Conservation (phyloP, 1,284 basidiomycete genomes). For the Peniophora sp. region DNA sequence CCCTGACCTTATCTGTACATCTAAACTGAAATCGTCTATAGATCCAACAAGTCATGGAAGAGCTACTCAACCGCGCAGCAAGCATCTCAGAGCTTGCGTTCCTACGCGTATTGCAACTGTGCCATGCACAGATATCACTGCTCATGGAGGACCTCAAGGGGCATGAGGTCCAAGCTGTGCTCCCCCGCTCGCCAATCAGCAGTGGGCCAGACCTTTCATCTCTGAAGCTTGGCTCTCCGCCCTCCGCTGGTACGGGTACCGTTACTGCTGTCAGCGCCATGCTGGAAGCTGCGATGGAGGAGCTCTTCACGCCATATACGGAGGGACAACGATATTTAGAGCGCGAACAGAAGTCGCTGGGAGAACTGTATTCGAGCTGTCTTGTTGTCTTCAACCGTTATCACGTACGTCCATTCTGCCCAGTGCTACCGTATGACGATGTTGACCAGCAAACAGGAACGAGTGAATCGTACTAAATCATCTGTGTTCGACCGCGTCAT, state of each 20-base stretch:
- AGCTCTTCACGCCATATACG: slow-evolving; percentile 91
- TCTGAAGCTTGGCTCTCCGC: slow-evolving; percentile 39
- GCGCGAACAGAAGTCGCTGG: slow-evolving; percentile 82
- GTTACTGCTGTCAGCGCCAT: slow-evolving; percentile 60
- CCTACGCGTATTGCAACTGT: slow-evolving; percentile 85
- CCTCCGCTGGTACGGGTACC: slow-evolving; percentile 26
- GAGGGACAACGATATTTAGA: slow-evolving; percentile 92
- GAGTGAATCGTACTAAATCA: slow-evolving; percentile 66
- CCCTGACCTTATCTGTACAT: slow-evolving; percentile 4
- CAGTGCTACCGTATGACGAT: slow-evolving; percentile 4
- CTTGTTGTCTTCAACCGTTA: slow-evolving; percentile 79
- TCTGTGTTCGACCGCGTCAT: slow-evolving; percentile 91
- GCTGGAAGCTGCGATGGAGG: slow-evolving; percentile 93
- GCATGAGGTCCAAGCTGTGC: slow-evolving; percentile 75
- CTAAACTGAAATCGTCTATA: slow-evolving; percentile 26
- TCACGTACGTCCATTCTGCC: slow-evolving; percentile 57
- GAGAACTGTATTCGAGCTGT: slow-evolving; percentile 74
- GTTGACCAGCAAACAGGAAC: slow-evolving; percentile 48
- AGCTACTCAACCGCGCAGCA: slow-evolving; percentile 67
- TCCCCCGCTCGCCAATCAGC: slow-evolving; percentile 54
- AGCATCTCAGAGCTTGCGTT: slow-evolving; percentile 84
- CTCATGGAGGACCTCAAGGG: slow-evolving; percentile 91
- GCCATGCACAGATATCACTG: slow-evolving; percentile 72
- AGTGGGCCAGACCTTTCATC: slow-evolving; percentile 53
- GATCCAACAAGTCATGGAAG: slow-evolving; percentile 94